Evolutionary conservation across 2,329 filamentous ascomycete genomes (phyloP).

Genomic region (Trichoderma afroharzianum): DNA sequence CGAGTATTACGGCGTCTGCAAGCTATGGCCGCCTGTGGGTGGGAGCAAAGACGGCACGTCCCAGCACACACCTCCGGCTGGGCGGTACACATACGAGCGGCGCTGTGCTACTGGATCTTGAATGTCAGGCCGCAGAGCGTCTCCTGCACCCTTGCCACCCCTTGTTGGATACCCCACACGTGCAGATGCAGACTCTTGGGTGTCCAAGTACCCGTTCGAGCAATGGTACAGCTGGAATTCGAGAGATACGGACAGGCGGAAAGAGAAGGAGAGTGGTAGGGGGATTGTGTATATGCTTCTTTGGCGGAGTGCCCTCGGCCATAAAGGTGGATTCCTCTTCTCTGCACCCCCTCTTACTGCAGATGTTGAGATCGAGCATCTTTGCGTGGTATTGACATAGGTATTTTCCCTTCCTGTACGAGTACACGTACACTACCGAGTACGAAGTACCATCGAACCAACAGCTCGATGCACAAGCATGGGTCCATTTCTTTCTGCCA

Average conservation of each 20-base stretch:
- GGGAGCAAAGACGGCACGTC: background rate
- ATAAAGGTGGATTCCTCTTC: background rate
- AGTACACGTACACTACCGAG: background rate
- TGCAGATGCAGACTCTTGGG: constrained; percentile 7
- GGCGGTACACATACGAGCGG: background rate
- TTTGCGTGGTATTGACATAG: background rate
- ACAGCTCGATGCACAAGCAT: background rate
- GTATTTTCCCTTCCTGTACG: too few relatives aligned
- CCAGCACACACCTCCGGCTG: background rate
- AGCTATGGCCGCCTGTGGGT: background rate
- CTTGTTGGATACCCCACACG: background rate
- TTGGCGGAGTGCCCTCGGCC: background rate
- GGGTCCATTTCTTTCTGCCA: background rate
- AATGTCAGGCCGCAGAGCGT: constrained; percentile 2
- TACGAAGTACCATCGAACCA: background rate
- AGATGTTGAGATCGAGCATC: background rate
- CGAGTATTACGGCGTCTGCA: background rate
- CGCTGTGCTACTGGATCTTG: background rate
- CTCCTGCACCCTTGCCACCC: constrained; percentile 2
- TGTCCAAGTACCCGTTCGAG: background rate
- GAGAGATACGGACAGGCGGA: background rate
- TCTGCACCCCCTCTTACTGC: background rate
- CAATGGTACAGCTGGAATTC: background rate
- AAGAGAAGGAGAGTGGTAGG: background rate
- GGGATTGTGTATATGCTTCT: background rate